Conservation (phyloP, 257 asterid species). For the Voacanga thouarsii region DNA sequence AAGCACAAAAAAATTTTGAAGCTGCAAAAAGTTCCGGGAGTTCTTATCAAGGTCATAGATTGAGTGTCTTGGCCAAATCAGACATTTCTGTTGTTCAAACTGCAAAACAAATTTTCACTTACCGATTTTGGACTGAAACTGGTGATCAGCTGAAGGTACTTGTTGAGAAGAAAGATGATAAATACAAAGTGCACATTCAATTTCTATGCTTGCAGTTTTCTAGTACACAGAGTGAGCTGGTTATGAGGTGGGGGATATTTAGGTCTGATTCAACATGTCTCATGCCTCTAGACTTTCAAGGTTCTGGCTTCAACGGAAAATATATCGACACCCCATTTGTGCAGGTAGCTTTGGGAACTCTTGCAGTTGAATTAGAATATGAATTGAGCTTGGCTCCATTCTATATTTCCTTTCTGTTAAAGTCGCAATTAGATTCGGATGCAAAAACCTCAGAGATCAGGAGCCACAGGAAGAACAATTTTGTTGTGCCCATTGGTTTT, state of each 20-base stretch:
- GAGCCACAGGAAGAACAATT: conserved; percentile 66
- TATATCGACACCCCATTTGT: conserved; percentile 50
- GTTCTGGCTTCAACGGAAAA: conserved; percentile 28
- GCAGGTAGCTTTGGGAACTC: conserved; percentile 37
- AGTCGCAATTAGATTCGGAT: conserved; percentile 32
- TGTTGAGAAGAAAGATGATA: conserved; percentile 41
- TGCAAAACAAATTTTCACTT: conserved; percentile 36
- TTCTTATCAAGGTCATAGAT: conserved; percentile 26
- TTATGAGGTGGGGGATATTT: conserved; percentile 73
- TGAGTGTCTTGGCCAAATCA: conserved; percentile 44
- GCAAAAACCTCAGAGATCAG: conserved; percentile 39
- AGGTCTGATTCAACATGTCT: conserved; percentile 51
- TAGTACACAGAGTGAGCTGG: conserved; percentile 32
- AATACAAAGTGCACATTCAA: conserved; percentile 51
- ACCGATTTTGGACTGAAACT: conserved; percentile 62
- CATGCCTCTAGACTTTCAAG: conserved; percentile 45
- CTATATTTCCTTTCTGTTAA: conserved; percentile 62
- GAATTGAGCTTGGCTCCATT: conserved; percentile 62
- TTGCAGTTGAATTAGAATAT: conserved; percentile 58
- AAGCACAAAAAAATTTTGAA: conserved; percentile 20
- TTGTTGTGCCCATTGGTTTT: conserved; percentile 84
- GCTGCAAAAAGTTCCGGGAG: conserved; percentile 17
- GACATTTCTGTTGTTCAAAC: conserved; percentile 40
- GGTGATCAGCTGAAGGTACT: conserved; percentile 64
- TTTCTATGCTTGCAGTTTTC: conserved; percentile 34